Percentiles rank a stretch among this genome's conserved stretches.
These are phyloP conservation scores for Aegilops sharonensis DNA, from an alignment of 176 grass and related monocot species.

Conservation along the genomic window DNA sequence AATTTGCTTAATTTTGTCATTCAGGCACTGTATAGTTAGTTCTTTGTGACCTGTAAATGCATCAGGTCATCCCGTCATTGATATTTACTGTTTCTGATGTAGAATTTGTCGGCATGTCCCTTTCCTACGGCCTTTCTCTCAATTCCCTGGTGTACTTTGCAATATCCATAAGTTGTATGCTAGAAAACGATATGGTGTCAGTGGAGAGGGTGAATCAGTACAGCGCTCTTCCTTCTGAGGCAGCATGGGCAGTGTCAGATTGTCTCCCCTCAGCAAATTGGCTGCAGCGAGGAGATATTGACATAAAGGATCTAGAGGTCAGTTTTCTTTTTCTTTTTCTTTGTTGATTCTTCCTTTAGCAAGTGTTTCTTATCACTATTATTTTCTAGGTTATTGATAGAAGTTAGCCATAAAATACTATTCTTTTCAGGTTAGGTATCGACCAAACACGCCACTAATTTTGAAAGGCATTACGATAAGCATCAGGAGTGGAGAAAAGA, in stretches of 20 bases:
- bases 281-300: conserved; percentile 66
- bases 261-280: conserved; percentile 60
- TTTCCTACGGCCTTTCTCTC: conserved; percentile 92
- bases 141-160: conserved; percentile 62
- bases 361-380: background rate
- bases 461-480: conserved; percentile 82
- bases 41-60: background rate
- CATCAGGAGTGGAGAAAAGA: conserved; percentile 71
- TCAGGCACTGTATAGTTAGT: background rate
- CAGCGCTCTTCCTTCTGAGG: conserved; percentile 75
- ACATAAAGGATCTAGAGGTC: conserved; percentile 82
- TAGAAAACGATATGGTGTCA: conserved; percentile 87
- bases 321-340: background rate
- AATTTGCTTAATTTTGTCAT: background rate
- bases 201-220: conserved; percentile 93
- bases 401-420: background rate
- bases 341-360: background rate
- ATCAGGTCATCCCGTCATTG: background rate
- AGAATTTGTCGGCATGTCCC: conserved; percentile 94
- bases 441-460: conserved; percentile 79
- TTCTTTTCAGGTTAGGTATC: conserved; percentile 73
- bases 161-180: conserved; percentile 67
- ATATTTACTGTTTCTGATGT: conserved; percentile 22
- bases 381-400: background rate
- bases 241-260: conserved; percentile 63